A percentile compares a stretch with the other conserved stretches of the same genome.
These are phyloP conservation scores for Mesembryanthemum crystallinum DNA, from an alignment of 148 eudicot species.

Conservation along the genomic window DNA sequence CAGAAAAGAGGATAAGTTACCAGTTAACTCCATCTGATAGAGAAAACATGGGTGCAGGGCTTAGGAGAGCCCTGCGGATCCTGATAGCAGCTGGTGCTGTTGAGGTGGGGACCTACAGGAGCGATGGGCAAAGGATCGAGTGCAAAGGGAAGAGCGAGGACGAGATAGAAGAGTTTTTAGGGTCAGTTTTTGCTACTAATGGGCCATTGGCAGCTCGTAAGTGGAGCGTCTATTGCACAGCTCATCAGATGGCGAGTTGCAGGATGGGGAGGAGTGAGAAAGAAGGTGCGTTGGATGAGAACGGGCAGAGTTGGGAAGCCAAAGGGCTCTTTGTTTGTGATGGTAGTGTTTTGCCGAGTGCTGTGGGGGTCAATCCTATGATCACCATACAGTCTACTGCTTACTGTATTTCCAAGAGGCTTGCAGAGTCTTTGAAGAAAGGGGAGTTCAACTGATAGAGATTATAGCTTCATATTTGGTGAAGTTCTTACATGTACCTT, in stretches of 20 bases:
- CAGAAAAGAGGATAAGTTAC: conserved; percentile 37
- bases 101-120: conserved; percentile 70
- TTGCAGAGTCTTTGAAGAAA: conserved; percentile 44
- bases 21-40: conserved; percentile 32
- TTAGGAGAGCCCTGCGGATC: conserved; percentile 49
- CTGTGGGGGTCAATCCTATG: conserved; percentile 93
- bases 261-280: conserved; percentile 58
- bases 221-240: conserved; percentile 64
- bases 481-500: neutral
- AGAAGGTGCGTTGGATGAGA: conserved; percentile 68
- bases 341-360: conserved; percentile 70
- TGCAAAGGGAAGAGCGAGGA: conserved; percentile 42
- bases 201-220: conserved; percentile 42
- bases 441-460: conserved; percentile 18
- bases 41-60: conserved; percentile 44
- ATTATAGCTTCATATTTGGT: neutral
- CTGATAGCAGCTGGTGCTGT: conserved; percentile 80
- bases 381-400: conserved; percentile 78
- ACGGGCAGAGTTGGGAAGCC: conserved; percentile 88
- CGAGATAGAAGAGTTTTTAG: conserved; percentile 58
- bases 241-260: conserved; percentile 94
- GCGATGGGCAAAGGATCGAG: conserved; percentile 55
- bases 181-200: conserved; percentile 38
- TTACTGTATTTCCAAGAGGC: conserved; percentile 58
- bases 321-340: conserved; percentile 75